phyloP scores from a whole-genome alignment of 192 early-diverging fungal genomes.

The Coemansia sp. region DNA sequence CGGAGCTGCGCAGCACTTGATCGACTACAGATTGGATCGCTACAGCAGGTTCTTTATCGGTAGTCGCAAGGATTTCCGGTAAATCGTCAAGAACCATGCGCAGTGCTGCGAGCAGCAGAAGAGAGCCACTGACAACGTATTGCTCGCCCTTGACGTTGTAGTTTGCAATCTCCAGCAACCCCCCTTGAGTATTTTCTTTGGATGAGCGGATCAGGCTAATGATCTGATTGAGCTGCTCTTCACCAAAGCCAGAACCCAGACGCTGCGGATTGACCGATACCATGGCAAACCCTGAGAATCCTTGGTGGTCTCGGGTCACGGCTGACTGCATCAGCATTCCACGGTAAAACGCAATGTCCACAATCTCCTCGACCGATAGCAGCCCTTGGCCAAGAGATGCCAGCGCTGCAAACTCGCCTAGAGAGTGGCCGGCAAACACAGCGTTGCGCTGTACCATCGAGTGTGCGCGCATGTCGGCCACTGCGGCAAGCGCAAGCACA shows the following conservation, averaged over 20 bases:
- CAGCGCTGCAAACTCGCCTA: conserved; percentile 90
- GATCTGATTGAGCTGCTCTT: conserved; percentile 63
- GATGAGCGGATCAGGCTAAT: conserved; percentile 71
- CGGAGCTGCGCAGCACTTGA: conserved; percentile 57
- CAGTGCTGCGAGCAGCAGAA: conserved; percentile 75
- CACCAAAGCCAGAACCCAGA: conserved; percentile 71
- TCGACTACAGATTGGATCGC: conserved; percentile 44
- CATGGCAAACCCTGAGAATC: conserved; percentile 92
- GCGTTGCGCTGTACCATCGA: conserved; percentile 69
- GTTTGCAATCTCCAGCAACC: conserved; percentile 91
- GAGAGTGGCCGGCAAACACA: conserved; percentile 91
- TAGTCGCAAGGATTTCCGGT: too few species aligned
- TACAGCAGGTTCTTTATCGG: too few species aligned
- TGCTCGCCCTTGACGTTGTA: conserved; percentile 94
- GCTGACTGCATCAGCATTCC: conserved; percentile 97
- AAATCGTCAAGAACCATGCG: conserved; percentile 84
- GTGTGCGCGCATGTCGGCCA: conserved; percentile 85
- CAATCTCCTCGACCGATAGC: conserved; percentile 72
- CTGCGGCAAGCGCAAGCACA: conserved; percentile 82
- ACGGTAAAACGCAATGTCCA: conserved; percentile 91
- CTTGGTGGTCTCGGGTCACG: conserved; percentile 71
- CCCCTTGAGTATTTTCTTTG: conserved; percentile 51
- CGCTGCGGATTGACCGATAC: conserved; percentile 86
- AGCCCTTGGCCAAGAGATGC: conserved; percentile 73
- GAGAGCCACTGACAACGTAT: conserved; percentile 88